Evolutionary conservation across 2,329 filamentous ascomycete species (phyloP).

Genomic region (Pseudogymnoascus sp.): DNA sequence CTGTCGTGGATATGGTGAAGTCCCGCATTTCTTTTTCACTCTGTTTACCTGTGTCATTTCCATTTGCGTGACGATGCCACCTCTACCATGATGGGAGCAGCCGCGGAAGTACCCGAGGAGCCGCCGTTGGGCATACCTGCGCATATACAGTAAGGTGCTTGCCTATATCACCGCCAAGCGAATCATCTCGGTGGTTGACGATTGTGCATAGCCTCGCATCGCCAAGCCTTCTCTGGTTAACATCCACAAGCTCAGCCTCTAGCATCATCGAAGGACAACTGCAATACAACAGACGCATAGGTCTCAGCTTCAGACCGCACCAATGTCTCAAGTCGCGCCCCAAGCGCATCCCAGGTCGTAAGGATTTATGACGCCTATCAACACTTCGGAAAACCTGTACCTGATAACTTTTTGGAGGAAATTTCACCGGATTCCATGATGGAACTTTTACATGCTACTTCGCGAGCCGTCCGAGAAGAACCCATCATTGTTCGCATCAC

Average conservation of each 20-base stretch:
- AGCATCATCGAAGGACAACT: neutral
- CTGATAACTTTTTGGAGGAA: neutral
- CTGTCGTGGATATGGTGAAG: neutral
- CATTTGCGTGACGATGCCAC: neutral
- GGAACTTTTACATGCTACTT: neutral
- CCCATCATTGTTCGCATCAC: neutral
- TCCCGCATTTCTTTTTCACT: too few relatives aligned
- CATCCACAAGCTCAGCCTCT: neutral
- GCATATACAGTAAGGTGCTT: neutral
- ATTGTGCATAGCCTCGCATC: neutral
- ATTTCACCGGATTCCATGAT: neutral
- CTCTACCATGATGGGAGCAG: neutral
- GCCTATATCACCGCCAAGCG: neutral
- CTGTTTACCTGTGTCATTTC: neutral
- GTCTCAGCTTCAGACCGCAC: neutral
- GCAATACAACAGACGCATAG: neutral
- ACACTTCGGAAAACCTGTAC: neutral
- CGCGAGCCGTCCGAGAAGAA: neutral
- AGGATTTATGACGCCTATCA: neutral
- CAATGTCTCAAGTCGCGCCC: neutral
- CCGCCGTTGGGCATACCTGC: neutral
- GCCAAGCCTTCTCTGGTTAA: neutral
- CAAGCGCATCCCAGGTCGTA: neutral
- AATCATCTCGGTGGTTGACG: neutral
- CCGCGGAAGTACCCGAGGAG: neutral